phyloP scores from a whole-genome alignment of 805 yeast genomes.

The Teunomyces lycoperdinae region DNA sequence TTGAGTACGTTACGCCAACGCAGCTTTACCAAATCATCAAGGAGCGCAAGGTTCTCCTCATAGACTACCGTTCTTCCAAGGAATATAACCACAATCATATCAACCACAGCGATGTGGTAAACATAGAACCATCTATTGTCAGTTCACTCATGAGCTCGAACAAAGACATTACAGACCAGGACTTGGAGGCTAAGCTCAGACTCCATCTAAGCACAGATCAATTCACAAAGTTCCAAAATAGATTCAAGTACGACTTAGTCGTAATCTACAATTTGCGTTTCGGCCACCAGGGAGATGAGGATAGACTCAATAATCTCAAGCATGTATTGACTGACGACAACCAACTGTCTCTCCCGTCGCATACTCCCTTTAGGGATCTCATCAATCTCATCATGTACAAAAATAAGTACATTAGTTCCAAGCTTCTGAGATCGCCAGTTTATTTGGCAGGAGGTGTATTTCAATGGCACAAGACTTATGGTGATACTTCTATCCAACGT shows the following conservation, averaged over 20 bases:
- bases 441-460: conserved; percentile 37
- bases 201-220: conserved; percentile 57
- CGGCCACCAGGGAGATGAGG: conserved; percentile 21
- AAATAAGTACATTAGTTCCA: conserved; percentile 33
- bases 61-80: conserved; percentile 66
- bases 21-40: conserved; percentile 14
- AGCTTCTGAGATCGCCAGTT: conserved; percentile 29
- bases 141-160: conserved; percentile 25
- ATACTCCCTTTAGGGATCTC: conserved; percentile 58
- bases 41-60: conserved; percentile 43
- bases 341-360: conserved; percentile 38
- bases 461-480: conserved; percentile 30
- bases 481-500: conserved; percentile 16
- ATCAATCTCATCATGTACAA: conserved; percentile 29
- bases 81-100: conserved; percentile 67
- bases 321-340: conserved; percentile 32
- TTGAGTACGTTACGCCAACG: conserved; percentile 18
- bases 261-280: conserved; percentile 59
- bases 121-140: conserved; percentile 62
- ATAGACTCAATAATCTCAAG: conserved; percentile 35
- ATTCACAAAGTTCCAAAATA: conserved; percentile 46
- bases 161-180: conserved; percentile 51
- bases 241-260: conserved; percentile 59
- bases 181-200: conserved; percentile 61
- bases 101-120: conserved; percentile 53